Percentiles rank a stretch among this genome's conserved stretches.
Conservation (phyloP, 2,329 filamentous ascomycete species). For the Teratosphaeria destructans region DNA sequence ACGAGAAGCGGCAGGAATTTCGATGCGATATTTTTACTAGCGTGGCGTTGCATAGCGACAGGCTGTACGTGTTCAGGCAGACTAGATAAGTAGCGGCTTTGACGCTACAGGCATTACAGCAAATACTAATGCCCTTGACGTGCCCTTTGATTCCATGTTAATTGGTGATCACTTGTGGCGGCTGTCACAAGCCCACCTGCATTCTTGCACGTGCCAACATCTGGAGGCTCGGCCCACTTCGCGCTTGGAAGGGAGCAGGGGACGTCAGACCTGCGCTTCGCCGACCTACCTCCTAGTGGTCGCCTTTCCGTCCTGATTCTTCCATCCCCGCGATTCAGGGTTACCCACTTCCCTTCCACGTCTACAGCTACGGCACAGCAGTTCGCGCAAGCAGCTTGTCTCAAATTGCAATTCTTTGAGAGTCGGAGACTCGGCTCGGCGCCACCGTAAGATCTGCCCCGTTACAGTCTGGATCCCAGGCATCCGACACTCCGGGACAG, state of each 20-base stretch:
- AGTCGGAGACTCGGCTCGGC: neutral
- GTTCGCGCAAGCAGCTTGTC: neutral
- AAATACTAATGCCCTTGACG: neutral
- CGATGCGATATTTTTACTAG: neutral
- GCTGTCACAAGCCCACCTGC: neutral
- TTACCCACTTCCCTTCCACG: neutral
- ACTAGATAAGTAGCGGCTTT: neutral
- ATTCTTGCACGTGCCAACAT: neutral
- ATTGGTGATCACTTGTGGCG: neutral
- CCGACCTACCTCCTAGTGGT: neutral
- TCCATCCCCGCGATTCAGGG: neutral
- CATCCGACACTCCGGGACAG: neutral
- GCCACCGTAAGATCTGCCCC: neutral
- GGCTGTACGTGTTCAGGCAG: neutral
- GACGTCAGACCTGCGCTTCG: neutral
- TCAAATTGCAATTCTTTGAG: neutral
- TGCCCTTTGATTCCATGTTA: neutral
- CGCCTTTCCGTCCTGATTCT: neutral
- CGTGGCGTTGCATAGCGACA: neutral
- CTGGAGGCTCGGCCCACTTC: neutral
- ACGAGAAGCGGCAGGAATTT: neutral
- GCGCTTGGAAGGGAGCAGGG: neutral
- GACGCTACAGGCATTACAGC: neutral
- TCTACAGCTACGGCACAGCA: neutral
- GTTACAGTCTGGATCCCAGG: neutral